Evolutionary conservation across 208 protist genomes (phyloP).

Genomic region (Crithidia mellificae): DNA sequence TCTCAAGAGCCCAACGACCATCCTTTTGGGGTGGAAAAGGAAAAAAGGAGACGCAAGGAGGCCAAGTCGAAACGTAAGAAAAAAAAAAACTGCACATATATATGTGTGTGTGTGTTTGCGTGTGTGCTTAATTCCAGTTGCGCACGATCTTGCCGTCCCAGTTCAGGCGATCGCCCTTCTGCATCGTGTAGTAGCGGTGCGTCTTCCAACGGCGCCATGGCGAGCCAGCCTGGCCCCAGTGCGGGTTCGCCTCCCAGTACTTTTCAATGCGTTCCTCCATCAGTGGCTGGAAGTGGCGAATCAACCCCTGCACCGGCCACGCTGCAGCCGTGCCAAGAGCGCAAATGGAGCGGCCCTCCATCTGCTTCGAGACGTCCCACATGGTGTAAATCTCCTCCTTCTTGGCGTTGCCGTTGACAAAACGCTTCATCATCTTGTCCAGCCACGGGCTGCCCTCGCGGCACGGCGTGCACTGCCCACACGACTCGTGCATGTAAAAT

Average conservation of each 20-base stretch:
- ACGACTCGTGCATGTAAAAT: slow-evolving; percentile 98
- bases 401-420: slow-evolving; percentile 96
- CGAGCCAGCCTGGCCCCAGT: slow-evolving; percentile 82
- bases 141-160: slow-evolving; percentile 90
- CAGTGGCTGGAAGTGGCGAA: slow-evolving; percentile 96
- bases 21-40: too few relatives aligned
- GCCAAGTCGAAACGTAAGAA: not conserved
- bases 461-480: slow-evolving; percentile 99
- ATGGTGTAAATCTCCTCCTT: slow-evolving; percentile 98
- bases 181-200: slow-evolving; percentile 90
- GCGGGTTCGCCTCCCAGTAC: slow-evolving; percentile 88
- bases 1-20: too few relatives aligned
- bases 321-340: slow-evolving; percentile 98
- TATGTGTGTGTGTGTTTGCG: not conserved
- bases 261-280: slow-evolving; percentile 95
- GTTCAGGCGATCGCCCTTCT: slow-evolving; percentile 86
- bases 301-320: slow-evolving; percentile 98
- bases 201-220: slow-evolving; percentile 88
- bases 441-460: slow-evolving; percentile 97
- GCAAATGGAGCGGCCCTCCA: slow-evolving; percentile 99
- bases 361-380: slow-evolving; percentile 96
- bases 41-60: not conserved
- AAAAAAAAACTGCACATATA: not conserved
- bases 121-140: slow-evolving; percentile 90
- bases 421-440: slow-evolving; percentile 97